phyloP scores from a whole-genome alignment of 2,329 filamentous ascomycete genomes.

The Aaosphaeria pasadenensis region DNA sequence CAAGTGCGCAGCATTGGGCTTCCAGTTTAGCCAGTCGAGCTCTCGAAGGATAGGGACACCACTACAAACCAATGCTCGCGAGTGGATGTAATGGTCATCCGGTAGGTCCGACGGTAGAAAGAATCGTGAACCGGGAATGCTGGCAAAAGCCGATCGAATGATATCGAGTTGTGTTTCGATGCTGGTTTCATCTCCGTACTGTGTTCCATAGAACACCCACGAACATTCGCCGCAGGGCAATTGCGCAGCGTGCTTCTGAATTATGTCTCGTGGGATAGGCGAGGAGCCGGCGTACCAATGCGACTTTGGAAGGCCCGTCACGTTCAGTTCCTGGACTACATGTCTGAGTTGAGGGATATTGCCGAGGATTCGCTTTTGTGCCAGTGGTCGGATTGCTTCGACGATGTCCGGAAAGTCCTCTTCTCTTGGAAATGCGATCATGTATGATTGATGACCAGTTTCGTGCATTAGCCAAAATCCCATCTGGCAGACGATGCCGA shows the following conservation, averaged over 20 bases:
- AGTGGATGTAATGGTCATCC: constrained; percentile 34
- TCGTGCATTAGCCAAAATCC: constrained; percentile 56
- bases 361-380: constrained; percentile 39
- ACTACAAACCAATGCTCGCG: constrained; percentile 33
- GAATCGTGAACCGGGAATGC: constrained; percentile 43
- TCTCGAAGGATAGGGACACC: constrained; percentile 36
- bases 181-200: constrained; percentile 31
- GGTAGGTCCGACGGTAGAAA: constrained; percentile 33
- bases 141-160: constrained; percentile 44
- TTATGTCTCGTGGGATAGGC: constrained; percentile 13
- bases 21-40: constrained; percentile 50
- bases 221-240: constrained; percentile 37
- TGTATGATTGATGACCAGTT: constrained; percentile 46
- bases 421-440: constrained; percentile 48
- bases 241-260: constrained; percentile 10
- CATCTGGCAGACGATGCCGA: constrained; percentile 47
- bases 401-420: constrained; percentile 49
- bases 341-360: constrained; percentile 49
- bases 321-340: constrained; percentile 45
- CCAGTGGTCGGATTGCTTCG: constrained; percentile 49
- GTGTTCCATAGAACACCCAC: constrained; percentile 53
- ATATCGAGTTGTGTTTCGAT: constrained; percentile 32
- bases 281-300: constrained; percentile 18
- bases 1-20: constrained; percentile 51
- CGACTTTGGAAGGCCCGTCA: constrained; percentile 40